These are phyloP conservation scores for Aspergillus flavus DNA, from an alignment of 2,329 filamentous ascomycete genomes.

Conservation along the genomic window DNA sequence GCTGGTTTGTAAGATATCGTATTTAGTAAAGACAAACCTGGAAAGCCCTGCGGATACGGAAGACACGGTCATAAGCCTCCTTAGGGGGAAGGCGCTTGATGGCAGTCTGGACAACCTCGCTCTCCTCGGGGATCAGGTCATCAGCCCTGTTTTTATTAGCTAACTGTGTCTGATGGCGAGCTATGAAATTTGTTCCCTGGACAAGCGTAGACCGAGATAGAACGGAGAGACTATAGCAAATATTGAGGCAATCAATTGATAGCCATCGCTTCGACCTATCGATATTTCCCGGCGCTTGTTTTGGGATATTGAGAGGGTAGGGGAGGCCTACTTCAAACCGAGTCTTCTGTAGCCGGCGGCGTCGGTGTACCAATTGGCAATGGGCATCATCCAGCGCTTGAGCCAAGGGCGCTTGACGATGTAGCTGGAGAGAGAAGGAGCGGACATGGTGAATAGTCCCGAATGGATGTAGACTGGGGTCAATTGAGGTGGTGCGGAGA, in stretches of 20 bases:
- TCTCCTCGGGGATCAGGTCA: conserved; percentile 93
- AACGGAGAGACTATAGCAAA: not conserved
- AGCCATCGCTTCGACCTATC: not conserved
- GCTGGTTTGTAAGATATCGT: conserved; percentile 10
- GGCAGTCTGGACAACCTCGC: conserved; percentile 80
- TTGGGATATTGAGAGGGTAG: conserved; percentile 18
- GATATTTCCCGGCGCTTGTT: conserved; percentile 13
- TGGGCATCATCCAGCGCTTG: conserved; percentile 72
- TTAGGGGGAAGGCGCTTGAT: conserved; percentile 87
- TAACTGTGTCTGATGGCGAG: conserved; percentile 2
- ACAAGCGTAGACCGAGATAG: conserved; percentile 13
- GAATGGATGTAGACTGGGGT: conserved; percentile 16
- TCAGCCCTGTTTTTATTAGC: conserved; percentile 67
- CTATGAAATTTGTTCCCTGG: conserved; percentile 12
- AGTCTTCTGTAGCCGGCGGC: conserved; percentile 91
- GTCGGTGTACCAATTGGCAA: conserved; percentile 86
- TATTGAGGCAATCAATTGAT: not conserved
- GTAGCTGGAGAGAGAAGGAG: conserved; percentile 72
- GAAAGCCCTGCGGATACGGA: conserved; percentile 92
- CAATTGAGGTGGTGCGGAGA: conserved; percentile 37
- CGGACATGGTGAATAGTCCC: conserved; percentile 62
- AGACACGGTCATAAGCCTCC: conserved; percentile 95
- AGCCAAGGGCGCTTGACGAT: conserved; percentile 87
- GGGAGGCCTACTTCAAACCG: conserved; percentile 73
- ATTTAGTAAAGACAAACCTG: conserved; percentile 61